A percentile compares a stretch with the other conserved stretches of the same genome.
Evolutionary conservation across 139 green algal genomes (phyloP).

Genomic region (Zygnema circumcarinatum): DNA sequence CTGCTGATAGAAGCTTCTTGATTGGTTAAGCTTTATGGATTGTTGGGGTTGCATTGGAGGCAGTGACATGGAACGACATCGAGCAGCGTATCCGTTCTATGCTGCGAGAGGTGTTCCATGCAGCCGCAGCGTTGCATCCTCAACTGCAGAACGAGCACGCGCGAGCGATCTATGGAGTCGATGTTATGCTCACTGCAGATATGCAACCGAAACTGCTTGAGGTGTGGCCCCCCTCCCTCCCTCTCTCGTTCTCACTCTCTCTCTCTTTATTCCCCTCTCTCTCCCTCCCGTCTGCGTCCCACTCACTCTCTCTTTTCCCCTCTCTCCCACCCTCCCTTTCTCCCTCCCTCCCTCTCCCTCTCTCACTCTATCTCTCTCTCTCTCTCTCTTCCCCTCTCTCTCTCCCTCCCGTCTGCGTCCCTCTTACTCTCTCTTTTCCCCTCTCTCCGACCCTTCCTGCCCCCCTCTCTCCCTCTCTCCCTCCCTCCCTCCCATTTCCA

Average conservation of each 20-base stretch:
- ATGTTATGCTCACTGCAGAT: constrained; percentile 54
- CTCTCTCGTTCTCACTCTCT: not conserved
- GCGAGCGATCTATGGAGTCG: constrained; percentile 55
- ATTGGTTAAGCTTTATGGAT: not conserved
- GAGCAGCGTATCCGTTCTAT: constrained; percentile 24
- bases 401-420: not conserved
- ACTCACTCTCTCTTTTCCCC: not conserved
- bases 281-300: not conserved
- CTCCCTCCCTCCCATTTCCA: not conserved
- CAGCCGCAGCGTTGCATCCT: constrained; percentile 30
- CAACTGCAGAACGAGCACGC: constrained; percentile 40
- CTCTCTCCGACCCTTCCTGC: not conserved
- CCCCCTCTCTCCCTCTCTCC: not conserved
- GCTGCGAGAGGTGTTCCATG: constrained; percentile 45
- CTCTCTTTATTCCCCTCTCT: not conserved
- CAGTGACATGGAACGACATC: constrained; percentile 43
- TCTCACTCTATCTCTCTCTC: constrained; percentile 14
- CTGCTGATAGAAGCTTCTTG: not conserved
- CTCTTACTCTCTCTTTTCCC: not conserved
- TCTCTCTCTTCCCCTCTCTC: too few species aligned
- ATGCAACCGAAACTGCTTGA: constrained; percentile 60
- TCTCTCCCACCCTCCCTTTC: not conserved
- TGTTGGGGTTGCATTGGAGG: too few species aligned
- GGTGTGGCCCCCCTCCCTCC: constrained; percentile 8
- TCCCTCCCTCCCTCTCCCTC: not conserved